Evolutionary conservation across 331 rosid species (phyloP), one percentile per base, ranked within the genome.

Genomic region (Quercus phellos): DNA sequence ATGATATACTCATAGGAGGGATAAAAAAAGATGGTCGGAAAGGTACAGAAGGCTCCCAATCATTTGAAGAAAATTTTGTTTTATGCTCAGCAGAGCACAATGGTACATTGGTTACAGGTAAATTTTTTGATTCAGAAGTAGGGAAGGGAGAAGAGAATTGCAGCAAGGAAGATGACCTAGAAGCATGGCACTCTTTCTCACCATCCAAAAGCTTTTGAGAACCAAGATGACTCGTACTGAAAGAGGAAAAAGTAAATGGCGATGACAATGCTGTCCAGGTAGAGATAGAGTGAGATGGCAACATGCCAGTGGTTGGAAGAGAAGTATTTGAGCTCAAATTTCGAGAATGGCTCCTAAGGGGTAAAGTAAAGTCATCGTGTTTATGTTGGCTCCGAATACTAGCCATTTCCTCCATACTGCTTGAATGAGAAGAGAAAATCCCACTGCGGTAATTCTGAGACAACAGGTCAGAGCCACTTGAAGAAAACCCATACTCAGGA

Each of bases 31-130:
- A 90, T 69, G 98, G 99, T 70, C 70, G 90, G 84, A 95, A 93
- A 56, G 99, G 99, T 72, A 86, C 79, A 75, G 98, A 95, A 67
- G 99, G 98, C 81, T 91, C 97, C 99, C 99, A 95, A 80, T 89
- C 90, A 76, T 85, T 70, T 34, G 88, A 89, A 81, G 84, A 30
- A 68, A 81, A 54, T 80, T 81, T 87, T 30, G 72, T 61, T 84
- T 79, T 87, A 83, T 73, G 79, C 74, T 86, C 88, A 58, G 81
- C 54, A 75, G 87, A 70, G 74, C 18, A 79, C 68, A 70, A 70
- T 46, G 84, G 68, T 76, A 76, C 79, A 46, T 77, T 79, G 58
- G 82, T 87, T 60, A 51, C 72, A 58, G 88, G 83, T 5, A 81
- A 77, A 42, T 87, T 85, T 35, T 85, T 84, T 46, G 75, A 73